These are phyloP conservation scores for Claviceps purpurea DNA, from an alignment of 2,329 filamentous ascomycete species.

Conservation along the genomic window DNA sequence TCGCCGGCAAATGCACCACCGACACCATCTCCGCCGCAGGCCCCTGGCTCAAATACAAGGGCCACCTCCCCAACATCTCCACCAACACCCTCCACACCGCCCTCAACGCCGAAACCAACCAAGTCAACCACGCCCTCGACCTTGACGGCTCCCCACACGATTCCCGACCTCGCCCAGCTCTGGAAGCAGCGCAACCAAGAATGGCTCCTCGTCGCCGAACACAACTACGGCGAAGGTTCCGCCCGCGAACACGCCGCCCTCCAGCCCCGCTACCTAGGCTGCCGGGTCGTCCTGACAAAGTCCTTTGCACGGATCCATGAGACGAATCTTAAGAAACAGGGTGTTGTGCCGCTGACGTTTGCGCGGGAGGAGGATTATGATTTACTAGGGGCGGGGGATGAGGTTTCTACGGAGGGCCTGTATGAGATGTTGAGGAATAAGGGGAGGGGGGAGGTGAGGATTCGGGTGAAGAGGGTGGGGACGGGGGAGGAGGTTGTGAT, in stretches of 20 bases:
- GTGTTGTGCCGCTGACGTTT: conserved; percentile 88
- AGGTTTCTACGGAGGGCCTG: conserved; percentile 69
- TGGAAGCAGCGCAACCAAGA: conserved; percentile 66
- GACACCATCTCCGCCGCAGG: conserved; percentile 96
- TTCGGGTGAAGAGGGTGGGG: conserved; percentile 48
- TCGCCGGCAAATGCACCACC: conserved; percentile 95
- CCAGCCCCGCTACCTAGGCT: conserved; percentile 82
- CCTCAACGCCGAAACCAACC: conserved; percentile 79
- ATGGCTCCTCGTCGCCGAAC: conserved; percentile 93
- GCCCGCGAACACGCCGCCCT: conserved; percentile 82
- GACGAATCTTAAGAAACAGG: conserved; percentile 95
- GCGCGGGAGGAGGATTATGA: conserved; percentile 82
- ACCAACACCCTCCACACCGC: conserved; percentile 96
- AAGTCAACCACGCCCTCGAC: conserved; percentile 89
- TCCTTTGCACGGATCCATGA: conserved; percentile 88
- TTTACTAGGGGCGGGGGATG: conserved; percentile 66
- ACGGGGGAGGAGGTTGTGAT: conserved; percentile 54
- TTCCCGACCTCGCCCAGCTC: conserved; percentile 72
- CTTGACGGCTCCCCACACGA: conserved; percentile 61
- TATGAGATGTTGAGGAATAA: conserved; percentile 66
- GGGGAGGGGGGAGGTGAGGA: conserved; percentile 62
- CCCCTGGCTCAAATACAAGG: conserved; percentile 98
- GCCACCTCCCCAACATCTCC: conserved; percentile 93
- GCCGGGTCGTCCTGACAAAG: conserved; percentile 71
- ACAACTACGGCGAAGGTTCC: conserved; percentile 91